phyloP scores from a whole-genome alignment of 228 moss, liverwort and hornwort genomes.

The Sphagnum magellanicum region DNA sequence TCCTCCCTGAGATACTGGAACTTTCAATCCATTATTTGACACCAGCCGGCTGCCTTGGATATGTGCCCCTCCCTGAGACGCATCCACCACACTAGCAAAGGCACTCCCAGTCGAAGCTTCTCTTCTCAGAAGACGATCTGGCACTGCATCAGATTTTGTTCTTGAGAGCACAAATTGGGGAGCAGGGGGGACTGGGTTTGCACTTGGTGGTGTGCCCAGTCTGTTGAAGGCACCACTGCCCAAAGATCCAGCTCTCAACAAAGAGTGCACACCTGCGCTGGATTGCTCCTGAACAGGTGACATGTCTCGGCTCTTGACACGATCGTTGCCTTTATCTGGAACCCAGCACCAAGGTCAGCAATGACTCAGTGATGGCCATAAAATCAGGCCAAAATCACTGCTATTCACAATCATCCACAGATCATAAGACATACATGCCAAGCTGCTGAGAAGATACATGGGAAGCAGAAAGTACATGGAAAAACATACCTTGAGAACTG shows the following conservation, averaged over 20 bases:
- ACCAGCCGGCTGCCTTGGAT: conserved; percentile 3
- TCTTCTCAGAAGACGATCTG: conserved; percentile 10
- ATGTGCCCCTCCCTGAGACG: conserved; percentile 13
- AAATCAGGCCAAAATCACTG: not conserved
- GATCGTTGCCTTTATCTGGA: conserved; percentile 26
- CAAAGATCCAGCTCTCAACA: conserved; percentile 32
- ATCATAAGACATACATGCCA: not conserved
- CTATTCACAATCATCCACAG: not conserved
- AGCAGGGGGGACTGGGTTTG: not conserved
- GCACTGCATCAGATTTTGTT: conserved; percentile 40
- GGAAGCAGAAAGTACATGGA: not conserved
- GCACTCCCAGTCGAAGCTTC: conserved; percentile 46
- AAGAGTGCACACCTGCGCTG: conserved; percentile 1
- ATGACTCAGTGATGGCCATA: not conserved
- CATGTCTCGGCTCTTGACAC: conserved; percentile 17
- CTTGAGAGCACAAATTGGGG: conserved; percentile 36
- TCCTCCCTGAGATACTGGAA: conserved; percentile 4
- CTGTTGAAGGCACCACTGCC: conserved; percentile 43
- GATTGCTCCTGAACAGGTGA: conserved; percentile 17
- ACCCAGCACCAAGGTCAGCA: conserved; percentile 7
- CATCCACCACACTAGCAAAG: conserved; percentile 25
- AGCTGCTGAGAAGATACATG: not conserved
- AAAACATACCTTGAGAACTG: not conserved
- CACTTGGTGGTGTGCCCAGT: conserved; percentile 8
- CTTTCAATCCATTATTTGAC: conserved; percentile 11